Evolutionary conservation across 306 rosid species (phyloP).

Genomic region (Nissolia schottii): DNA sequence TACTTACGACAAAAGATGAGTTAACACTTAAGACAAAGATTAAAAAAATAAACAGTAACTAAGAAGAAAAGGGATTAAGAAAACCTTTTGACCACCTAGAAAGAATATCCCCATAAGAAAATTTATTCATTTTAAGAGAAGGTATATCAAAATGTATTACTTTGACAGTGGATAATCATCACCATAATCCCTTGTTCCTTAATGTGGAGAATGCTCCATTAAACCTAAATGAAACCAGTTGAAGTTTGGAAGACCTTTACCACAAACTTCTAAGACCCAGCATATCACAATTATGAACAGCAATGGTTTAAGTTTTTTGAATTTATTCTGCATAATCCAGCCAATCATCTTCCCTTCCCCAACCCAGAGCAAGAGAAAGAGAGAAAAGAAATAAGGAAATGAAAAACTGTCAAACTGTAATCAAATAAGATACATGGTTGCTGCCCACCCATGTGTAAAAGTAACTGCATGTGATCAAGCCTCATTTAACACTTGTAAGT

Average conservation of each 20-base stretch:
- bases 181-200: not conserved
- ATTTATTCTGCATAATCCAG: not conserved
- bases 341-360: conserved; percentile 11
- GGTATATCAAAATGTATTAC: not conserved
- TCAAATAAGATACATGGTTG: not conserved
- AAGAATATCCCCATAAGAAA: not conserved
- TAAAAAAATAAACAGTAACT: not conserved
- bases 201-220: not conserved
- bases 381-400: not conserved
- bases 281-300: not conserved
- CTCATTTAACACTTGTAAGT: conserved; percentile 1
- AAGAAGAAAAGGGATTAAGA: not conserved
- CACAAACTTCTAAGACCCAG: not conserved
- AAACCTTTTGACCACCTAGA: not conserved
- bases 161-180: not conserved
- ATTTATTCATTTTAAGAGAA: not conserved
- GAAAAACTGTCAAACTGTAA: conserved; percentile 6
- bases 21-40: not conserved
- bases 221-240: conserved; percentile 4
- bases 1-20: conserved; percentile 19
- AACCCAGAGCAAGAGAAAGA: not conserved
- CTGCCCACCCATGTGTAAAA: not conserved
- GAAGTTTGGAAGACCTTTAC: not conserved
- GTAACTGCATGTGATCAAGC: conserved; percentile 3
- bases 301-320: not conserved